Base-by-base conservation (phyloP, 208 protist genomes). In the Crithidia bombi region DNA sequence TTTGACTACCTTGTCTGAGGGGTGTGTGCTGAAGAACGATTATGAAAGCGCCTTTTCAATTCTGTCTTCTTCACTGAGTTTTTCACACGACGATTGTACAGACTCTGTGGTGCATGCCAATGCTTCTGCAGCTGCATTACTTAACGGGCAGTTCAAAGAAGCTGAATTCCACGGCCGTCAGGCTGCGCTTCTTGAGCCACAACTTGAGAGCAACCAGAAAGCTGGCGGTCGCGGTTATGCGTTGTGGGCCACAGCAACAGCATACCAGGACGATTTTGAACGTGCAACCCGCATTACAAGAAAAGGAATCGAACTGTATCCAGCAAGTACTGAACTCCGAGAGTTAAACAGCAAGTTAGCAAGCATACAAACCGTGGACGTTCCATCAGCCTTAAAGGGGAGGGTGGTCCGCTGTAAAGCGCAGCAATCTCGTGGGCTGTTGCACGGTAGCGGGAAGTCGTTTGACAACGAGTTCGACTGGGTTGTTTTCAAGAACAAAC, bases 391-490 rank as follows among this genome's bases (percentile, higher is more conserved):
- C n/a, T 54, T 77, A 30, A 65, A 71, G 68, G 76, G 73, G 15
- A 74, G 58, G 10, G 41, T 69, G 43, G 55, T 57, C 1, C 66
- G 59, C 46, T 58, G 85, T 7, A 75, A 81, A 28, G 84, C 83
- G 28, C 85, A 95, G 65, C 86, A 81, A 39, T 73, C 68, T 41
- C 70, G 81, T 19, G 90, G 75, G 17, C 51, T 92, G 12, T 36
- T 83, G 28, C 59, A 78, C 23, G 91, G 87, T 0, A 83, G 69
- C 55, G 91, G 91, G 9, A 82, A 57, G 46, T 72, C 70, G 11
- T 96, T 96, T 72, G 82, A 92, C 57, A 96, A 96, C 65, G 87
- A 93, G 59, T 93, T 93, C 75, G 87, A 93, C 75, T 90, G 81
- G 86, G 73, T 84, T 39, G 46, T 85, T 41, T 96, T 94, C 64